These are phyloP conservation scores for Didymella pomorum DNA, from an alignment of 2,329 filamentous ascomycete species.

Conservation along the genomic window DNA sequence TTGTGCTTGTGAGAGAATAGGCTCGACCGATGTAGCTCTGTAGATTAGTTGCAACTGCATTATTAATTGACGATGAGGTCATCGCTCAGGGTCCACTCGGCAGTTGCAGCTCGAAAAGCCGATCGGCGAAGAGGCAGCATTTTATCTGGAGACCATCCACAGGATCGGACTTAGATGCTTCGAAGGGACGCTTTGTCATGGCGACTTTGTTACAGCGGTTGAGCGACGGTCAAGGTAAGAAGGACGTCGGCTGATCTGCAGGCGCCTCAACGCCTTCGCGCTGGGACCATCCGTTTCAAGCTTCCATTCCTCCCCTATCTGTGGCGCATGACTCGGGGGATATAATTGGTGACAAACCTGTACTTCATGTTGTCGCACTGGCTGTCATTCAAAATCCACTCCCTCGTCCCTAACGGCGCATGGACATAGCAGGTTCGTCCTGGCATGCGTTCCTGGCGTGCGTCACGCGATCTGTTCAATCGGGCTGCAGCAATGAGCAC, in stretches of 20 bases:
- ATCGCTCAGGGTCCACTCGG: slow-evolving; percentile 17
- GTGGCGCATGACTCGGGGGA: not conserved
- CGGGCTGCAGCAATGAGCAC: not conserved
- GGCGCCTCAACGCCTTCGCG: not conserved
- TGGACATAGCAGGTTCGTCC: not conserved
- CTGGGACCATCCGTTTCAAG: not conserved
- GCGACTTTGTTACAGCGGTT: not conserved
- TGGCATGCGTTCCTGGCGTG: not conserved
- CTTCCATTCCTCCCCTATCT: not conserved
- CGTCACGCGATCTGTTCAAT: not conserved
- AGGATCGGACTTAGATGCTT: not conserved
- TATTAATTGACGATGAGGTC: slow-evolving; percentile 20
- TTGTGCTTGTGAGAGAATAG: not conserved
- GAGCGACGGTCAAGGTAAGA: not conserved
- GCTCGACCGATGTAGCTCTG: not conserved
- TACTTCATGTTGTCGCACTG: not conserved
- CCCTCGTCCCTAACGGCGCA: too few species aligned
- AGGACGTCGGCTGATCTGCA: not conserved
- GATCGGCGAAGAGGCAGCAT: not conserved
- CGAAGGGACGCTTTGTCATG: not conserved
- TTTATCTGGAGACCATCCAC: not conserved
- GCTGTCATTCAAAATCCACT: not conserved
- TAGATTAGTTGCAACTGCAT: not conserved
- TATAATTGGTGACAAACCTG: too few species aligned
- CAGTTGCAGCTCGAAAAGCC: slow-evolving; percentile 1